phyloP scores from a whole-genome alignment of 345 rosid species.

The Orychophragmus violaceus region DNA sequence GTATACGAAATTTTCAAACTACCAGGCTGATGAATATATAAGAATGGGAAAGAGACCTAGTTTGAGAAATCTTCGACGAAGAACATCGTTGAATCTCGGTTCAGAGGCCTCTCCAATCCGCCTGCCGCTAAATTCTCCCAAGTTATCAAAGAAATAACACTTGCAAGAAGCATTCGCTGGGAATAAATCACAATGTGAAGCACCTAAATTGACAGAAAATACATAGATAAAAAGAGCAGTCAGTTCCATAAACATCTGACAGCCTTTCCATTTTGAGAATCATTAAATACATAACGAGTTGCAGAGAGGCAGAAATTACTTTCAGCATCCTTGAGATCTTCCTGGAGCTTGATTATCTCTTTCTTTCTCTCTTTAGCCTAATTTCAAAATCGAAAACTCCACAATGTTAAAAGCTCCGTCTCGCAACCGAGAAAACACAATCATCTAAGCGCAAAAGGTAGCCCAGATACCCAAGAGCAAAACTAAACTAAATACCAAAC shows the following conservation, averaged over 20 bases:
- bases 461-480: background rate
- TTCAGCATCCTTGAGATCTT: slow-evolving; percentile 77
- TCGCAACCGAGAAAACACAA: background rate
- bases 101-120: slow-evolving; percentile 38
- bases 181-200: slow-evolving; percentile 48
- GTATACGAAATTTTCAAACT: background rate
- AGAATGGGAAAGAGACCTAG: slow-evolving; percentile 40
- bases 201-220: slow-evolving; percentile 32
- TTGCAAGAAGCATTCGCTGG: slow-evolving; percentile 66
- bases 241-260: too few relatives aligned
- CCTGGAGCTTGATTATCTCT: slow-evolving; percentile 61
- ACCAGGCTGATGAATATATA: background rate
- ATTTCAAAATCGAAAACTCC: background rate
- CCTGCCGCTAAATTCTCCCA: slow-evolving; percentile 54
- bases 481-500: background rate
- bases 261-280: background rate
- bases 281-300: background rate
- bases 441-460: background rate
- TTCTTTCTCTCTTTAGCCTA: slow-evolving; percentile 84
- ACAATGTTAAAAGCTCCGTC: slow-evolving; percentile 4
- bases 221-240: background rate
- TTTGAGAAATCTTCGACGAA: slow-evolving; percentile 79
- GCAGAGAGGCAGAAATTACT: slow-evolving; percentile 34
- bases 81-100: slow-evolving; percentile 50
- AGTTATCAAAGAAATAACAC: slow-evolving; percentile 76